Evolutionary conservation across 345 rosid genomes (phyloP).

Genomic region (Eucalyptus sideroxylon): DNA sequence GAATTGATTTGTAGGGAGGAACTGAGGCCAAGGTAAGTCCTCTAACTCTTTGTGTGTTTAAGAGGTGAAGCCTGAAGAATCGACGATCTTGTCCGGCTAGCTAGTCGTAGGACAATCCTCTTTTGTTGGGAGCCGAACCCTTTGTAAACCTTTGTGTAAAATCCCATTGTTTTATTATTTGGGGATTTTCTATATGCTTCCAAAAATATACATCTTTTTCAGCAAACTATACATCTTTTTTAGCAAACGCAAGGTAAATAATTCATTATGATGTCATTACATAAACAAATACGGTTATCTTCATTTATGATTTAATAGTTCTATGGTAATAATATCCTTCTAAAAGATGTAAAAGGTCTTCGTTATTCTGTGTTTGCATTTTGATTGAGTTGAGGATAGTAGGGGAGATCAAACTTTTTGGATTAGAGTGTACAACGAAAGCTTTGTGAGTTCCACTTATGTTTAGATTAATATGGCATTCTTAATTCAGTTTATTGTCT

Average conservation of each 20-base stretch:
- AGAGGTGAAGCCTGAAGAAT: too few species aligned
- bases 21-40: too few species aligned
- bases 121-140: too few species aligned
- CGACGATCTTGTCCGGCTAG: too few species aligned
- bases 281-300: not conserved
- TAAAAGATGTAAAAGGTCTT: not conserved
- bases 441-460: not conserved
- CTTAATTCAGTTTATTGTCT: not conserved
- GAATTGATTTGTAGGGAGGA: too few species aligned
- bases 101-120: too few species aligned
- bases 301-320: not conserved
- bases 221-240: not conserved
- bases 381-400: not conserved
- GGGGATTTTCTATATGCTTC: too few species aligned
- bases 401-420: not conserved
- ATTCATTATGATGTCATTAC: not conserved
- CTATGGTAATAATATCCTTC: not conserved
- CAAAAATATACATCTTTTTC: too few species aligned
- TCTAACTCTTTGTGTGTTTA: too few species aligned
- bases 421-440: not conserved
- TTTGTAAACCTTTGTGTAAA: too few species aligned
- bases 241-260: not conserved
- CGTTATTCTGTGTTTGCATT: not conserved
- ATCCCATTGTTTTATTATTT: too few species aligned
- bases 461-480: not conserved